Base-by-base conservation (phyloP, 192 early-diverging fungal genomes). In the Nowakowskiella sp. region DNA sequence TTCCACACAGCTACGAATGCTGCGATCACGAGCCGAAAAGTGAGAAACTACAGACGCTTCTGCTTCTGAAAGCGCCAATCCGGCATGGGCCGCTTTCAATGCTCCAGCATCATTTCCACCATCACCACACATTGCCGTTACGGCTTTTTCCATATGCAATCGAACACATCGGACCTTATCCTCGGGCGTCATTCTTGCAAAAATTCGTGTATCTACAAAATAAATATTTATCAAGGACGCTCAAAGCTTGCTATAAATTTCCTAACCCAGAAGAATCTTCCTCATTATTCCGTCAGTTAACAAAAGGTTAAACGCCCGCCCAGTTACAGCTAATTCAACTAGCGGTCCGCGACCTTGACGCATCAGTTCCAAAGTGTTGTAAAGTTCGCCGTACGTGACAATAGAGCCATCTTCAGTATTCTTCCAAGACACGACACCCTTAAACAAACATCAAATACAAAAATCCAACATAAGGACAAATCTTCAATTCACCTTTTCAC, bases 71-170 rank as follows among this genome's bases (percentile, higher is more conserved):
- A 91, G 67, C 24, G 88, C 88, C 5, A 91, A 54, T 26, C 88
- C 88, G 19, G 83, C 85, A 61, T 91, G 88, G 1, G 86, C 81
- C 3, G 85, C 83, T 19, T 85, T 78, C 45, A 91, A 58, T 4
- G 88, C 88, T 33, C 85, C 88, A 54, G 84, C 83, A 64, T 91
- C 88, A 65, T 91, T 91, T 24, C 85, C 85, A 63, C 86, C 88
- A 55, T 91, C 88, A 53, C 88, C 88, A 62, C 86, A 89, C 88
- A 91, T 91, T 44, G 81, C 86, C 7, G 84, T 85, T 30, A 91
- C 77, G 1, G 71, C 77, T 8, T 81, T 76, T 60, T 85, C 84
- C 86, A 91, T 88, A 48, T 88, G 86, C 31, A 82, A 51, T 36
- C 77, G 68, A 25, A 90, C 85, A 50, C 80, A 83, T 31, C 71